Evolutionary conservation across 2,329 filamentous ascomycete species (phyloP).

Genomic region (Chrysosporium queenslandicum): DNA sequence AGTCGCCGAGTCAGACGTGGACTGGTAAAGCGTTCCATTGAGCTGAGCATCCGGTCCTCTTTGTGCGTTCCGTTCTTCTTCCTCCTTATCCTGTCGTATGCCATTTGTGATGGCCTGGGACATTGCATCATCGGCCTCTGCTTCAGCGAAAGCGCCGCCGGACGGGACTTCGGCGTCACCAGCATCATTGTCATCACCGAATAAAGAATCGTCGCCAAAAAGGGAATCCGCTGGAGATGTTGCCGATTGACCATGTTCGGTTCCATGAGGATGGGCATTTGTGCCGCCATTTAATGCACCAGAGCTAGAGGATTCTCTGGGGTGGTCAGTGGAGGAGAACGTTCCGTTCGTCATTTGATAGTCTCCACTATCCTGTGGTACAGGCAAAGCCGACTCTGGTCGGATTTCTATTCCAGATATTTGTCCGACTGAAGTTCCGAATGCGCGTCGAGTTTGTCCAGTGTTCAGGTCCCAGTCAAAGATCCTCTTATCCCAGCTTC

Average conservation of each 20-base stretch:
- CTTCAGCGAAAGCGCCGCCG: slow-evolving; percentile 58
- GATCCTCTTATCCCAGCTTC: slow-evolving; percentile 92
- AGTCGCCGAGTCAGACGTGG: not conserved
- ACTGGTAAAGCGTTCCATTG: slow-evolving; percentile 7
- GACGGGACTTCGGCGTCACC: slow-evolving; percentile 40
- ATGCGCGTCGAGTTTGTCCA: slow-evolving; percentile 64
- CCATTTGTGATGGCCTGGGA: slow-evolving; percentile 60
- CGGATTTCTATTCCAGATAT: slow-evolving; percentile 81
- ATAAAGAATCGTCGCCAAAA: slow-evolving; percentile 79
- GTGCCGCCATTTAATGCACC: slow-evolving; percentile 35
- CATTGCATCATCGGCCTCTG: slow-evolving; percentile 71
- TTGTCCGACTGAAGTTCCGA: slow-evolving; percentile 67
- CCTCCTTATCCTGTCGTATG: slow-evolving; percentile 22
- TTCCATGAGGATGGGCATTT: slow-evolving; percentile 28
- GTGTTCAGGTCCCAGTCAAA: slow-evolving; percentile 93
- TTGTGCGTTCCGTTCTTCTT: slow-evolving; percentile 27
- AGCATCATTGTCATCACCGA: slow-evolving; percentile 64
- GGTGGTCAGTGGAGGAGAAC: slow-evolving; percentile 64
- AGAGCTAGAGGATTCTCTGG: slow-evolving; percentile 48
- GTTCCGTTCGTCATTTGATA: slow-evolving; percentile 50
- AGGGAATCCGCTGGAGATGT: slow-evolving; percentile 66
- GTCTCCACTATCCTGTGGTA: slow-evolving; percentile 62
- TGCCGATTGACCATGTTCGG: slow-evolving; percentile 48
- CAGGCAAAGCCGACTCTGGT: slow-evolving; percentile 61
- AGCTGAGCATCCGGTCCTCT: slow-evolving; percentile 11